These are phyloP conservation scores for Pseudotsuga menziesii DNA, from an alignment of 75 land plant species.

Conservation along the genomic window DNA sequence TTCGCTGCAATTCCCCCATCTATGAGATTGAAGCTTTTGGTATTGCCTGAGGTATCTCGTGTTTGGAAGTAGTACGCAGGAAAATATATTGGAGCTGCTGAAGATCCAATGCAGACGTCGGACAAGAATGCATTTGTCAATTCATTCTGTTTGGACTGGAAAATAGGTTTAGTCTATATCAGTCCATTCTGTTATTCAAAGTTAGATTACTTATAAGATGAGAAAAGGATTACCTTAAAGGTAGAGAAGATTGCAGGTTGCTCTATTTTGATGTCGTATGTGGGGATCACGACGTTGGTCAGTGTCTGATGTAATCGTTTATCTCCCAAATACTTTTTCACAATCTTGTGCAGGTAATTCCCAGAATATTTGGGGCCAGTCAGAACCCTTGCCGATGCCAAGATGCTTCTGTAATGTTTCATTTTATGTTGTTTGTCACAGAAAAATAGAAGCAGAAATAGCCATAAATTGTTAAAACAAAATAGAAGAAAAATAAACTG, in stretches of 20 bases:
- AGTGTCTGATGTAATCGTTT: conserved; percentile 2
- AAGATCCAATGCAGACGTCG: conserved; percentile 7
- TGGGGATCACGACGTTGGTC: conserved; percentile 22
- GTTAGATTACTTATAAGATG: background rate
- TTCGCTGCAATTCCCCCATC: conserved; percentile 41
- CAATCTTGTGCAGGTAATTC: conserved; percentile 5
- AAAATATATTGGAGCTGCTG: conserved; percentile 40
- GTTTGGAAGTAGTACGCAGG: conserved; percentile 22
- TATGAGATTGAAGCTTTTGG: conserved; percentile 16
- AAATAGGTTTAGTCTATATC: too few species aligned
- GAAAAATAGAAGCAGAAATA: background rate
- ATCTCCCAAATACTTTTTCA: conserved; percentile 9
- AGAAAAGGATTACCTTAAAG: background rate
- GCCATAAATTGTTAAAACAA: too few species aligned
- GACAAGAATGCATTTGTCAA: too few species aligned
- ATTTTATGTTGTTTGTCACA: background rate
- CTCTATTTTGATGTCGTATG: conserved; percentile 22
- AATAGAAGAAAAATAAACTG: too few species aligned
- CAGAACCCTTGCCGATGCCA: background rate
- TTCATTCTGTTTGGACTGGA: too few species aligned
- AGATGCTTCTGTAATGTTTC: background rate
- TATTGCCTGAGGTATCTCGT: background rate
- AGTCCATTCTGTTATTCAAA: too few species aligned
- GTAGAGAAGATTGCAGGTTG: conserved; percentile 34
- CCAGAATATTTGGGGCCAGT: conserved; percentile 31